A percentile compares a stretch with the other conserved stretches of the same genome.
Conservation (phyloP, 164 flowering plant genomes). For the Vitis rotundifolia region DNA sequence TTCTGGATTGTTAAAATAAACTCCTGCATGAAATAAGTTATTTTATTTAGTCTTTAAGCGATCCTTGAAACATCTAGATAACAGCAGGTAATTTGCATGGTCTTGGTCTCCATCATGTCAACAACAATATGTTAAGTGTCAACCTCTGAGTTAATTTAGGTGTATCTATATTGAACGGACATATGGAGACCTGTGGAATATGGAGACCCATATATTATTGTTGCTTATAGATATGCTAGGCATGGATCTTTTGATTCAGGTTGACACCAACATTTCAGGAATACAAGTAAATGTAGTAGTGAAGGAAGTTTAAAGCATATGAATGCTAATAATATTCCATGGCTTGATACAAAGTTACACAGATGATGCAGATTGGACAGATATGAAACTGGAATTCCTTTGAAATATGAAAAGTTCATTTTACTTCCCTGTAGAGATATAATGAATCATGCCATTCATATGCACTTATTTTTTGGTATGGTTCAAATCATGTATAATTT, state of each 20-base stretch:
- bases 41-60: not conserved
- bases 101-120: not conserved
- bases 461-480: not conserved
- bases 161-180: too few species aligned
- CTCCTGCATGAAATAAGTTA: not conserved
- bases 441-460: not conserved
- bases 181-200: too few species aligned
- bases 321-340: too few species aligned
- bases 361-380: not conserved
- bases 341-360: too few species aligned
- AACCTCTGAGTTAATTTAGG: too few species aligned
- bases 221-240: too few species aligned
- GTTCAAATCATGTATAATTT: constrained; percentile 4
- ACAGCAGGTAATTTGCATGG: not conserved
- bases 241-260: too few species aligned
- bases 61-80: not conserved
- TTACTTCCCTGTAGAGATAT: not conserved
- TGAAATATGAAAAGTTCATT: too few species aligned
- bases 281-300: too few species aligned
- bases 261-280: too few species aligned
- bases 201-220: not conserved
- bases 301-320: too few species aligned
- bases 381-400: too few species aligned
- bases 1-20: not conserved
- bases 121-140: not conserved